phyloP scores from a whole-genome alignment of 495 filamentous ascomycete species.

The Penicillium crystallinum region DNA sequence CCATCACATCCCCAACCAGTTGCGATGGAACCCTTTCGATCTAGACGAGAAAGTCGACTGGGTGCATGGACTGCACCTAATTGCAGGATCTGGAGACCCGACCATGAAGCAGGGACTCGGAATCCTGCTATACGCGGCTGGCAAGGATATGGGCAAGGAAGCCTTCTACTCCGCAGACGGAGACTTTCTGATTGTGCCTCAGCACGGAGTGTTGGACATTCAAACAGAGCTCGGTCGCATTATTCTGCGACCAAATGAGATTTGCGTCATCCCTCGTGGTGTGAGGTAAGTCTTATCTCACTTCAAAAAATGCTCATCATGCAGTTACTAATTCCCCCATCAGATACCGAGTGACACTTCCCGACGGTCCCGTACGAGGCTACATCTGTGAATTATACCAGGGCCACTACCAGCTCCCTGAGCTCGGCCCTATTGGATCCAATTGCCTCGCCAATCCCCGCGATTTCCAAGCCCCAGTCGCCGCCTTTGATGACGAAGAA shows the following conservation, averaged over 20 bases:
- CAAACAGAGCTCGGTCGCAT: slow-evolving; percentile 79
- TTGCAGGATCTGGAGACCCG: slow-evolving; percentile 80
- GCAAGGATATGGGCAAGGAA: slow-evolving; percentile 69
- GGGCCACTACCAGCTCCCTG: slow-evolving; percentile 77
- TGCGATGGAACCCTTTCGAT: slow-evolving; percentile 91
- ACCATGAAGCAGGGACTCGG: slow-evolving; percentile 76
- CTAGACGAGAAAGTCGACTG: slow-evolving; percentile 68
- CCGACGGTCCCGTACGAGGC: slow-evolving; percentile 62
- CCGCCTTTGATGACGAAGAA: slow-evolving; percentile 62
- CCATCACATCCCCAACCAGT: slow-evolving; percentile 73
- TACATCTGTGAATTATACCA: slow-evolving; percentile 88
- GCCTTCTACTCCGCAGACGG: slow-evolving; percentile 92
- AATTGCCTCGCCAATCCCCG: slow-evolving; percentile 83
- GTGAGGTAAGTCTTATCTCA: slow-evolving; percentile 34
- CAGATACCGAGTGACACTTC: slow-evolving; percentile 68
- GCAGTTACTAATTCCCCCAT: background rate
- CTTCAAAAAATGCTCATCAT: background rate
- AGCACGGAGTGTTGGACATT: slow-evolving; percentile 80
- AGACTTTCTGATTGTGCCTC: slow-evolving; percentile 79
- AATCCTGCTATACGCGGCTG: slow-evolving; percentile 77
- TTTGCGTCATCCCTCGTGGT: slow-evolving; percentile 81
- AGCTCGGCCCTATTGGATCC: slow-evolving; percentile 83
- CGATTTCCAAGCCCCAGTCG: slow-evolving; percentile 83
- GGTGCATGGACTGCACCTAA: slow-evolving; percentile 67
- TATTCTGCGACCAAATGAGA: slow-evolving; percentile 83